Evolutionary conservation across 2,329 filamentous ascomycete species (phyloP).

Genomic region (Clarireedia paspali): DNA sequence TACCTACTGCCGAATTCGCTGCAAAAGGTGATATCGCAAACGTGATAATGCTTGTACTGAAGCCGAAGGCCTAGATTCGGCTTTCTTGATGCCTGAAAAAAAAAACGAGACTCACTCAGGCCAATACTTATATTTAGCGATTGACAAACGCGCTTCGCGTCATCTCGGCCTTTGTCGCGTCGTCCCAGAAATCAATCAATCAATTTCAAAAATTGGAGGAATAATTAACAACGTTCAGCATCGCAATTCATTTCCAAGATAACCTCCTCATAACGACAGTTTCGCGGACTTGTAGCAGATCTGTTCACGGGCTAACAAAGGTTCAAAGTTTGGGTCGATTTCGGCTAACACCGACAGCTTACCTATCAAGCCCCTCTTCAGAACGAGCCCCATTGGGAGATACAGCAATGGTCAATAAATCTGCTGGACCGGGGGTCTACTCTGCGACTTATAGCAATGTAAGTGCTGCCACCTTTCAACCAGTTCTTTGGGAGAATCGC

Average conservation of each 20-base stretch:
- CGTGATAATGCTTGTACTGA: no score
- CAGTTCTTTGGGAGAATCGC: no score
- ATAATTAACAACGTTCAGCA: background rate
- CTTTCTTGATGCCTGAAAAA: no score
- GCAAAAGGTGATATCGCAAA: no score
- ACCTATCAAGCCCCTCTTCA: background rate
- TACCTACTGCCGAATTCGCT: no score
- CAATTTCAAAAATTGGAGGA: background rate
- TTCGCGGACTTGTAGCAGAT: background rate
- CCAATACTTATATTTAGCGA: background rate
- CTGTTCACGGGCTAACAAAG: no score
- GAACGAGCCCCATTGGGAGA: background rate
- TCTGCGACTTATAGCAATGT: conserved; percentile 65
- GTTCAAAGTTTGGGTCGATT: background rate
- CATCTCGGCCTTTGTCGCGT: conserved; percentile 1
- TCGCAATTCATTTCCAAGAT: background rate
- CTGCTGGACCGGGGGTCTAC: conserved; percentile 41
- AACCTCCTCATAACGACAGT: background rate
- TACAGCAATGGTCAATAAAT: conserved; percentile 27
- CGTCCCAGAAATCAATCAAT: background rate
- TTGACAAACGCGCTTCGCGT: background rate
- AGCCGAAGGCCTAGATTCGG: no score
- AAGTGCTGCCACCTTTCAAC: conserved; percentile 26
- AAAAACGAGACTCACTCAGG: no score
- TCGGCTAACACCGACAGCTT: background rate